Evolutionary conservation across 148 eudicot species (phyloP), one percentile per base, ranked within the genome.

Genomic region (Simmondsia chinensis): DNA sequence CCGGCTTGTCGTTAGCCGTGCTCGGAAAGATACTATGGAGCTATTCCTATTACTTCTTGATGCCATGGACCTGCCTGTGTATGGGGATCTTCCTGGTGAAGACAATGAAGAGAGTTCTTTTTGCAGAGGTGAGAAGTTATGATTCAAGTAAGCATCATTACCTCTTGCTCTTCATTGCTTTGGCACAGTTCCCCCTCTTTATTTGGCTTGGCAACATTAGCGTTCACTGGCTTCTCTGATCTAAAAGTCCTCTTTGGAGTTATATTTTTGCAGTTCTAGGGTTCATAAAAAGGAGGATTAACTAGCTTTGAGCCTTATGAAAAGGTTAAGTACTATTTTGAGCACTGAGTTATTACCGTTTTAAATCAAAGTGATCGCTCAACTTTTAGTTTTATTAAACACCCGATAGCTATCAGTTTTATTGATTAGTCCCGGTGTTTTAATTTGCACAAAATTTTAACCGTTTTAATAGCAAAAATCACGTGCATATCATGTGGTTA

Each of bases 101-200:
- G 73, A 79, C 86, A 2, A 79, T 74, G 77, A 79, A 71, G 57
- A 65, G 86, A 43, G 80, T 79, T 21, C 81, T 79, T 2, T 68
- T 67, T 26, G 70, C 86, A 13, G 86, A 74, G 50, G 75, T 71
- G 26, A 71, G 77, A 31, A 61, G 68, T 45, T 74, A 54, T 13
- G 82, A 75, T 44, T 75, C 78, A 14, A 69, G 63, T 42, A 64
- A 61, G 61, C 77, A 71, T 58, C 67, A 72, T 53, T 79, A 75
- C 35, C 71, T 75, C 39, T 48, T 79, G 66, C 66, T 79, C 51
- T 65, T 75, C 66, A 75, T 80, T 17, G 87, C 70, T 7, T 39
- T 75, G 39, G 82, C 79, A 14, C 82, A 75, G 60, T 72, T 75
- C 50, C 79, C 82, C 3, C 66, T 80, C 13, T 68, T 69, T 45